phyloP scores from a whole-genome alignment of 2,329 filamentous ascomycete genomes.

The Corinectria fuckeliana region DNA sequence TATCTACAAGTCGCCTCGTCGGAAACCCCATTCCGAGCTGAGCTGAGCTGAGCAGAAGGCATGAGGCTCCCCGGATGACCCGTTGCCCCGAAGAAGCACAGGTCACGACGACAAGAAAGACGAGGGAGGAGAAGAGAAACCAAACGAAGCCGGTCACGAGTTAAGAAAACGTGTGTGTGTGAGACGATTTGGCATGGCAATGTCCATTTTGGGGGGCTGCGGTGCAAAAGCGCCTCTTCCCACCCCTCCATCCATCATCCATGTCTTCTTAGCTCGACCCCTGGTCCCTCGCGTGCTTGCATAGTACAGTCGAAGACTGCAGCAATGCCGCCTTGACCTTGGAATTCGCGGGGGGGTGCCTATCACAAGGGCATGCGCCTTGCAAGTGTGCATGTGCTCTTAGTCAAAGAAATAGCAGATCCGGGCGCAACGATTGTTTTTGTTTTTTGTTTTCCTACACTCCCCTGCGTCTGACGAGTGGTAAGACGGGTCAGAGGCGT shows the following conservation, averaged over 20 bases:
- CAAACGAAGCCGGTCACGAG: neutral
- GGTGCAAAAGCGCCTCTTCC: neutral
- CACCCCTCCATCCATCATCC: slow-evolving; percentile 2
- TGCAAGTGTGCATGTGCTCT: neutral
- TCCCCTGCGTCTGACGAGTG: slow-evolving; percentile 3
- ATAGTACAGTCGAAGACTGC: neutral
- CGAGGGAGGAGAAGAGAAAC: neutral
- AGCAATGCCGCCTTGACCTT: neutral
- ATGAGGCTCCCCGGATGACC: neutral
- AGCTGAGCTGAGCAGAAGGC: neutral
- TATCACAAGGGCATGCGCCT: neutral
- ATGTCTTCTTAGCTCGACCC: neutral
- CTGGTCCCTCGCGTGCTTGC: slow-evolving; percentile 7
- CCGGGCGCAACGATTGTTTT: neutral
- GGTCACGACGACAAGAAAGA: neutral
- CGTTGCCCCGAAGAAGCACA: neutral
- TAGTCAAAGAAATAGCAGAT: neutral
- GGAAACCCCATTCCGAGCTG: neutral
- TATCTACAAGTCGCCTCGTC: neutral
- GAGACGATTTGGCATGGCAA: neutral
- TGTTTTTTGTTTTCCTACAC: neutral
- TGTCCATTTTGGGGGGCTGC: neutral
- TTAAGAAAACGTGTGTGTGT: neutral
- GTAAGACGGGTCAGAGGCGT: neutral
- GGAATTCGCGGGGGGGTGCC: neutral